Base-by-base conservation (phyloP, 2,329 filamentous ascomycete genomes). In the Tolypocladium nubicola region DNA sequence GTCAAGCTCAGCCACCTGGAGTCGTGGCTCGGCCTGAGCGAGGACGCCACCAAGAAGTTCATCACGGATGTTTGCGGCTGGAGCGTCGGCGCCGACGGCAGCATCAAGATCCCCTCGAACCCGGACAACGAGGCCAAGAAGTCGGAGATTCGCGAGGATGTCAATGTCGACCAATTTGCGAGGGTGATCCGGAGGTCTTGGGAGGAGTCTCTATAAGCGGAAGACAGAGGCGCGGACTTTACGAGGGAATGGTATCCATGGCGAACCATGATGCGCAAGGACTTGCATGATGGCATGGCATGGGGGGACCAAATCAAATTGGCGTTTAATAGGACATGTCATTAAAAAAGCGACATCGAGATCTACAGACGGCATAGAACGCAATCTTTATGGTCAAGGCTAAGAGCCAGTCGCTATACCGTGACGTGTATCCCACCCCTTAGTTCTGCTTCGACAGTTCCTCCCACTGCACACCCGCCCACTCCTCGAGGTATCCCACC, bases 381-480 rank as follows among this genome's bases (percentile, higher is more conserved):
- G 63, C 59, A 62, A 63, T 63, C 61, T 66, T 64, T 60, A 63
- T 39, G 52, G 45, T 37, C 57, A 49, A 57, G 41, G 54, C 43
- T 26, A 33, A 50, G 19, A 4, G 47, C 21, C 30, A n/a, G 30
- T 50, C 47, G 47, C 47, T 50, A 35, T 50, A 26, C 26, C 47
- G 47, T 50, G 19, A 35, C n/a, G 60, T 66, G 64, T 52, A 63
- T 60, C 38, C 35, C 53, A 37, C 21, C 30, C 30, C 59, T 63
- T 62, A 70, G 55, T 72, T 69, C 33, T 63, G 61, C 66, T 74
- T 77, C 38, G 69, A 69, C 60, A 84, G 66, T 72, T 97, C 92
- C 73, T 99, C 94, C 94, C 93, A 99, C 73, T 99, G 94, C 62
- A 97, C 94, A 8, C 93, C 94, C n/a, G 83, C 85, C 93, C 94